Evolutionary conservation across 768 basidiomycete species (phyloP).

Genomic region (Termitomyces sp.): DNA sequence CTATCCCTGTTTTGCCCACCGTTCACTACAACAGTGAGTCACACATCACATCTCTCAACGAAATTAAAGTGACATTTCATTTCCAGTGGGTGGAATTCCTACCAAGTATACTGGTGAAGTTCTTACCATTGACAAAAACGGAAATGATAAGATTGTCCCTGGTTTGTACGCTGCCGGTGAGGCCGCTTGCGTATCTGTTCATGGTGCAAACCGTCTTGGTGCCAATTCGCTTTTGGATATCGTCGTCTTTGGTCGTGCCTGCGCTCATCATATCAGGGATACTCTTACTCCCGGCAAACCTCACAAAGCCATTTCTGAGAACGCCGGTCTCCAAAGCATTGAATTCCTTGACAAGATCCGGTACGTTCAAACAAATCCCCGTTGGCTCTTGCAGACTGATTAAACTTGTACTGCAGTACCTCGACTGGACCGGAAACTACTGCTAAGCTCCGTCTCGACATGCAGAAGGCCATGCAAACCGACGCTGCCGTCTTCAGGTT

Average conservation of each 20-base stretch:
- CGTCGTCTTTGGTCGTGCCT: constrained; percentile 99
- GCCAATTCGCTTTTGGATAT: constrained; percentile 99
- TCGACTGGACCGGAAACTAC: constrained; percentile 82
- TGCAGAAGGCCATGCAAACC: constrained; percentile 99
- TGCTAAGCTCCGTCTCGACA: constrained; percentile 85
- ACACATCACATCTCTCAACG: background rate
- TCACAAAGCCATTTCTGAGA: constrained; percentile 83
- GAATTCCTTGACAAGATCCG: constrained; percentile 88
- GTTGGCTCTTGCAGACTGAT: background rate
- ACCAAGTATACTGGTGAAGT: constrained; percentile 98
- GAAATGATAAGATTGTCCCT: constrained; percentile 92
- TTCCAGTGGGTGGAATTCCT: constrained; percentile 96
- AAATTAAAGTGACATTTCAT: constrained; percentile 4
- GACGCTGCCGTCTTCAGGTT: constrained; percentile 97
- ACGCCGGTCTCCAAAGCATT: constrained; percentile 81
- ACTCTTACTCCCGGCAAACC: constrained; percentile 86
- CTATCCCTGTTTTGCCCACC: constrained; percentile 96
- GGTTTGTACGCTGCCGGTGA: constrained; percentile 99
- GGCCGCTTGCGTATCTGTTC: constrained; percentile 98
- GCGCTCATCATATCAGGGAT: constrained; percentile 95
- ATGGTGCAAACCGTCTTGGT: constrained; percentile 98
- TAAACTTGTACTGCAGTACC: constrained; percentile 40
- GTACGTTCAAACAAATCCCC: constrained; percentile 24
- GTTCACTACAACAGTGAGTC: constrained; percentile 97
- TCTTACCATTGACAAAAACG: constrained; percentile 80